phyloP scores from a whole-genome alignment of 495 filamentous ascomycete genomes.

The Penicillium maclennaniae region DNA sequence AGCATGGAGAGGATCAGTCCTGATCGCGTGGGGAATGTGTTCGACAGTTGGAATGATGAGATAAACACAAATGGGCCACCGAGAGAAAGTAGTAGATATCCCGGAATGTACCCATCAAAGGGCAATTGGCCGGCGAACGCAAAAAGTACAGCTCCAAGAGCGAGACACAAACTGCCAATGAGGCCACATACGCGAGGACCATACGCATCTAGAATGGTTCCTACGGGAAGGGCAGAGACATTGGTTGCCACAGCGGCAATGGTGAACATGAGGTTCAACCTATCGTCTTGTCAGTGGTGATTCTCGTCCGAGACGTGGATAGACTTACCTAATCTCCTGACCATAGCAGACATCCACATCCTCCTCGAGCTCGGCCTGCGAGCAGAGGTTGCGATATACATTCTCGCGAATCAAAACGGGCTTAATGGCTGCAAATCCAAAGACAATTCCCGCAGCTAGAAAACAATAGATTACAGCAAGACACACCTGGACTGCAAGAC shows the following conservation, averaged over 20 bases:
- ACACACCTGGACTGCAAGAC: constrained; percentile 32
- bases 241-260: constrained; percentile 66
- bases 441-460: constrained; percentile 69
- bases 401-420: constrained; percentile 63
- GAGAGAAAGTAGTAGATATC: constrained; percentile 77
- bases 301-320: not conserved
- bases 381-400: constrained; percentile 60
- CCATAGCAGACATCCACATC: constrained; percentile 63
- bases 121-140: constrained; percentile 59
- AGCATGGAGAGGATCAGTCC: constrained; percentile 80
- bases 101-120: constrained; percentile 71
- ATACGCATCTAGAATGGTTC: constrained; percentile 78
- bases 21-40: constrained; percentile 81
- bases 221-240: constrained; percentile 63
- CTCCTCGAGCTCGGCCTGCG: constrained; percentile 52
- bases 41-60: constrained; percentile 86
- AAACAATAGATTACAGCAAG: constrained; percentile 77
- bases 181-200: constrained; percentile 76
- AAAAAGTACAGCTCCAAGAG: constrained; percentile 66
- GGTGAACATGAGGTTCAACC: constrained; percentile 86
- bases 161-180: constrained; percentile 64
- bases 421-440: constrained; percentile 72
- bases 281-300: constrained; percentile 5
- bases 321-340: constrained; percentile 66
- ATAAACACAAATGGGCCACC: constrained; percentile 92